Evolutionary conservation across 2,329 filamentous ascomycete species (phyloP).

Genomic region (Colletotrichum gloeosporioides): DNA sequence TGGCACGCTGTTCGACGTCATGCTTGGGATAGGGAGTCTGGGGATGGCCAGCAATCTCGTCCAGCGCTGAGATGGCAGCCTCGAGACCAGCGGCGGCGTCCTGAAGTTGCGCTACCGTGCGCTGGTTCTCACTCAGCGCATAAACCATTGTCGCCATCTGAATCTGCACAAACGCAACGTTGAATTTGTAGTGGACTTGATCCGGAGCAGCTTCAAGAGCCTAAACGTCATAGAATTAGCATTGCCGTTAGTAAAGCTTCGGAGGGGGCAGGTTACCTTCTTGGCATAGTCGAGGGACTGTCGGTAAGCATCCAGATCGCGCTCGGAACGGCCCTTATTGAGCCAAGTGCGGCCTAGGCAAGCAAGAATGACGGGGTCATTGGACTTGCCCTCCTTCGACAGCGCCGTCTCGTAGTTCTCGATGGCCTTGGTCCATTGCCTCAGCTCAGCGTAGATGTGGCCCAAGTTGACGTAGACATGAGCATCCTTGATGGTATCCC

Average conservation of each 20-base stretch:
- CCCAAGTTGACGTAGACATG: slow-evolving; percentile 93
- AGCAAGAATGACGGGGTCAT: slow-evolving; percentile 80
- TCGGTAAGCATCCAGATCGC: slow-evolving; percentile 62
- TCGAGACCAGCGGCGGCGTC: slow-evolving; percentile 82
- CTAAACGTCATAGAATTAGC: slow-evolving; percentile 41
- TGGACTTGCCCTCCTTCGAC: slow-evolving; percentile 74
- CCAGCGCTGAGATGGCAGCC: slow-evolving; percentile 77
- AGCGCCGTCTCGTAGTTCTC: slow-evolving; percentile 92
- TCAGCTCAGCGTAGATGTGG: slow-evolving; percentile 88
- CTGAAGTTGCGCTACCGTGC: slow-evolving; percentile 81
- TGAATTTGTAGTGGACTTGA: slow-evolving; percentile 93
- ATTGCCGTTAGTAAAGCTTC: background rate
- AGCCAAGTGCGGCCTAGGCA: slow-evolving; percentile 90
- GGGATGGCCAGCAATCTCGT: slow-evolving; percentile 66
- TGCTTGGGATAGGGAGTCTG: slow-evolving; percentile 86
- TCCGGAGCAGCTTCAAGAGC: slow-evolving; percentile 81
- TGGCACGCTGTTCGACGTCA: slow-evolving; percentile 92
- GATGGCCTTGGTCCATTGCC: slow-evolving; percentile 89
- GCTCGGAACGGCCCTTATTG: slow-evolving; percentile 72
- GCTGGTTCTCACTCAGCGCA: slow-evolving; percentile 74
- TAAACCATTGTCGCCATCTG: slow-evolving; percentile 87
- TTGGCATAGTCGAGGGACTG: slow-evolving; percentile 66
- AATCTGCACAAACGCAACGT: slow-evolving; percentile 96
- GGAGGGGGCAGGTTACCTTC: slow-evolving; percentile 52
- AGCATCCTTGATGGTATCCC: slow-evolving; percentile 87